Conservation (phyloP, 306 rosid genomes). For the Luffa aegyptiaca region DNA sequence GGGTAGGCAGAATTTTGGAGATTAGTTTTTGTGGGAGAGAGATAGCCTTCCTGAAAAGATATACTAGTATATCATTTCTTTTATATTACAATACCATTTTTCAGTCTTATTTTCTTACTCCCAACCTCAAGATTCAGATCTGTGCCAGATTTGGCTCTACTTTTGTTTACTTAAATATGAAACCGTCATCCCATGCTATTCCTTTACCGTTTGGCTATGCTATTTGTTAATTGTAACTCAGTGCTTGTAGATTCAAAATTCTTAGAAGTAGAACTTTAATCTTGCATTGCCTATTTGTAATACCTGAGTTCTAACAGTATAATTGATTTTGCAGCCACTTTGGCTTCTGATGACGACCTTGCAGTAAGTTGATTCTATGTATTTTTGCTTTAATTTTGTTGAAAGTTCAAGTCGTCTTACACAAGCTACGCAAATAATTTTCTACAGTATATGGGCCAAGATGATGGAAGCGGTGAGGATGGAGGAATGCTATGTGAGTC, state of each 20-base stretch:
- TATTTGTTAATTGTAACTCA: neutral
- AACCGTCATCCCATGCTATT: neutral
- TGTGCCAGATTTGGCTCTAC: neutral
- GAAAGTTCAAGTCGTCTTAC: neutral
- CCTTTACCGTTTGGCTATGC: neutral
- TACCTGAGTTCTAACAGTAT: neutral
- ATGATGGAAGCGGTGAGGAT: slow-evolving; percentile 66
- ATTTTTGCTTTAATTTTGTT: neutral
- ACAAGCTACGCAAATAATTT: neutral
- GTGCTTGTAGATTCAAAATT: neutral
- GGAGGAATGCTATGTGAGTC: slow-evolving; percentile 92
- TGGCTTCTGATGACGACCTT: slow-evolving; percentile 41
- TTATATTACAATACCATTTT: neutral
- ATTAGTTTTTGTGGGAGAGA: neutral
- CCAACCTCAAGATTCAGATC: neutral
- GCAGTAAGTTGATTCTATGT: slow-evolving; percentile 28
- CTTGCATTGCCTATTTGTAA: neutral
- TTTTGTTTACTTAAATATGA: neutral
- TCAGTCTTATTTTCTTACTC: neutral
- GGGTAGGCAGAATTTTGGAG: neutral
- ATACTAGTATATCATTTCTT: neutral
- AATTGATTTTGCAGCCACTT: slow-evolving; percentile 45
- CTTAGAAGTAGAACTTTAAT: neutral
- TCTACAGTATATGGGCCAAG: slow-evolving; percentile 46
- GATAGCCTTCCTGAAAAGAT: neutral